A percentile compares a stretch with the other conserved stretches of the same genome.
phyloP scores from a whole-genome alignment of 2,329 filamentous ascomycete genomes.

The Trichoderma guizhouense region DNA sequence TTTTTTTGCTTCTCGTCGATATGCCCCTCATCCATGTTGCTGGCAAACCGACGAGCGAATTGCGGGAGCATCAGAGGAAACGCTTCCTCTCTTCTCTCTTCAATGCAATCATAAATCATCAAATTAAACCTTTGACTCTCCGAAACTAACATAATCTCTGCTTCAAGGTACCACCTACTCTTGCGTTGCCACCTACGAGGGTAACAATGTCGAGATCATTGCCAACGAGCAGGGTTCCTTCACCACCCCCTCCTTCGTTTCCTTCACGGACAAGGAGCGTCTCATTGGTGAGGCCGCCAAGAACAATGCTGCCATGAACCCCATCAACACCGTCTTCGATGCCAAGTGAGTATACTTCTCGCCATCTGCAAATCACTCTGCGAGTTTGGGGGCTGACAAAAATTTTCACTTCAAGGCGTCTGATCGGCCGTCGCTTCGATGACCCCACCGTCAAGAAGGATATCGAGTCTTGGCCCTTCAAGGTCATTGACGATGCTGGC shows the following conservation, averaged over 20 bases:
- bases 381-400: slow-evolving; percentile 19
- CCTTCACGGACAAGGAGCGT: slow-evolving; percentile 97
- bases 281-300: slow-evolving; percentile 99
- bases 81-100: background rate
- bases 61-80: background rate
- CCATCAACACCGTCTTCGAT: slow-evolving; percentile 96
- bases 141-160: slow-evolving; percentile 8
- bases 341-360: slow-evolving; percentile 70
- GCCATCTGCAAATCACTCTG: background rate
- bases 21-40: slow-evolving; percentile 1
- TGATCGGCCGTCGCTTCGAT: slow-evolving; percentile 94
- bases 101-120: background rate
- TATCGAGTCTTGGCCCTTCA: slow-evolving; percentile 98
- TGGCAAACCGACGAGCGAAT: background rate
- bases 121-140: background rate
- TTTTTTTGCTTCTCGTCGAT: slow-evolving; percentile 7
- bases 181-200: slow-evolving; percentile 99
- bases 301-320: slow-evolving; percentile 99
- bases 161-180: slow-evolving; percentile 93
- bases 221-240: slow-evolving; percentile 99
- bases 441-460: slow-evolving; percentile 99
- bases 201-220: slow-evolving; percentile 99
- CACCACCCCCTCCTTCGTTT: slow-evolving; percentile 98
- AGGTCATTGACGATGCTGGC: slow-evolving; percentile 85
- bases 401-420: slow-evolving; percentile 61